Evolutionary conservation across 164 flowering plant species (phyloP), one percentile per base, ranked within the genome.

Genomic region (Annona squamosa): DNA sequence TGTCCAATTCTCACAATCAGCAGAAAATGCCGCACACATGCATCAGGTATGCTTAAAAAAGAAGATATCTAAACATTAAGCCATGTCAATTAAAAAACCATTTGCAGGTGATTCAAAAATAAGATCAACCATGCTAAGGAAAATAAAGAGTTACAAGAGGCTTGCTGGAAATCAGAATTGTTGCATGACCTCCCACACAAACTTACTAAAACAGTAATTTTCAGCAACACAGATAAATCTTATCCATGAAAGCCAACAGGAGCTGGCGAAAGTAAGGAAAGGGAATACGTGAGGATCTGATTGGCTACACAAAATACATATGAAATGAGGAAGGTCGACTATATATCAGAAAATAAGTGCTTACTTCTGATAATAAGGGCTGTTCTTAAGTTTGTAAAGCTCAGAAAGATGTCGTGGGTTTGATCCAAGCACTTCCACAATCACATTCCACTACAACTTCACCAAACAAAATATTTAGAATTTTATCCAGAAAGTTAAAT

Each of bases 371-470:
- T 78, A 82, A 71, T 82, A 72, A 68, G 75, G 80, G 82, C 85
- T 84, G 79, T 89, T 91, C 79, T 90, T 95, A 45, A 92, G 93
- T 3, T 88, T 86, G 84, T 90, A 89, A 67, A 94, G 84, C 83
- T 95, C 99, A 80, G 90, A 91, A 10, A 92, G 85, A 85, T 94
- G 99, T 41, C 97, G 84, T 56, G 91, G 80, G 78, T 85, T 89
- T 74, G 97, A 76, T 70, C 99, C 99, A 72, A 95, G 85, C 77
- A 91, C 92, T 72, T 95, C 91, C 69, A 81, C 75, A 69, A 95
- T 82, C 83, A 88, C 73, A 43, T 42, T 73, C 97, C 94, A 91
- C 98, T 94, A 74, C 79, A 88, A 68, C 56, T 77, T 48, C 44
- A 81, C 73, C 26, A 80, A 69, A 62, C 19, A 77, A 57, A 72